These are phyloP conservation scores for Cyanodermella asteris DNA, from an alignment of 2,329 filamentous ascomycete genomes.

Conservation along the genomic window DNA sequence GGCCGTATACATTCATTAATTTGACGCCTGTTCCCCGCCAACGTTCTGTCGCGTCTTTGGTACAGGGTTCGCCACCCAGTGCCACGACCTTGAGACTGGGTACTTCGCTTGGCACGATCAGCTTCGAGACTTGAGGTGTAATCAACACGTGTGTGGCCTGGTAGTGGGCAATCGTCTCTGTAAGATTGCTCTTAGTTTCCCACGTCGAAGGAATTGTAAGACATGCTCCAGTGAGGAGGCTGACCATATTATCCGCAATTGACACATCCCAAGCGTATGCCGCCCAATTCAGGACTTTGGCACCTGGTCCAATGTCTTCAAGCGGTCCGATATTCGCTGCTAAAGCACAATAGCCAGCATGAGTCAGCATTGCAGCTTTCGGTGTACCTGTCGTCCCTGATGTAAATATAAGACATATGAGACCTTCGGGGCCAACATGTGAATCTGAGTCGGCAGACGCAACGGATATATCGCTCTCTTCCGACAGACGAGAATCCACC, in stretches of 20 bases:
- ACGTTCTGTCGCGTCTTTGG: conserved; percentile 2
- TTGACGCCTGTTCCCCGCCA: conserved; percentile 5
- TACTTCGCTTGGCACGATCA: conserved; percentile 5
- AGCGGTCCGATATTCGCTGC: too few species aligned
- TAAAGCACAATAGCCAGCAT: too few species aligned
- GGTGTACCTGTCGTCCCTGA: too few species aligned
- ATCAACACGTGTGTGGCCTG: conserved; percentile 4
- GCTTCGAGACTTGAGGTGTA: conserved; percentile 6
- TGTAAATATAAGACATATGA: too few species aligned
- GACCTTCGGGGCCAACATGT: too few species aligned
- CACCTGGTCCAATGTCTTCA: not conserved
- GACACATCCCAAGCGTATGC: conserved; percentile 10
- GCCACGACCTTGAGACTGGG: conserved; percentile 5
- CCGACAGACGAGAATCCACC: too few species aligned
- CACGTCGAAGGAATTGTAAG: conserved; percentile 1
- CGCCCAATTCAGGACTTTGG: conserved; percentile 16
- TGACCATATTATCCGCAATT: conserved; percentile 4
- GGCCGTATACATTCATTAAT: conserved; percentile 8
- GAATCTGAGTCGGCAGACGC: too few species aligned
- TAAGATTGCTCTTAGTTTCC: conserved; percentile 5
- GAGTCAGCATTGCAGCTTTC: too few species aligned
- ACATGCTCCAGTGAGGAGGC: conserved; percentile 3
- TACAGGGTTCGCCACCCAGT: conserved; percentile 6
- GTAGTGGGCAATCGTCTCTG: conserved; percentile 4
- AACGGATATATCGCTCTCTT: not conserved